Conservation (phyloP, 805 yeast species). For the Candida succiphila region DNA sequence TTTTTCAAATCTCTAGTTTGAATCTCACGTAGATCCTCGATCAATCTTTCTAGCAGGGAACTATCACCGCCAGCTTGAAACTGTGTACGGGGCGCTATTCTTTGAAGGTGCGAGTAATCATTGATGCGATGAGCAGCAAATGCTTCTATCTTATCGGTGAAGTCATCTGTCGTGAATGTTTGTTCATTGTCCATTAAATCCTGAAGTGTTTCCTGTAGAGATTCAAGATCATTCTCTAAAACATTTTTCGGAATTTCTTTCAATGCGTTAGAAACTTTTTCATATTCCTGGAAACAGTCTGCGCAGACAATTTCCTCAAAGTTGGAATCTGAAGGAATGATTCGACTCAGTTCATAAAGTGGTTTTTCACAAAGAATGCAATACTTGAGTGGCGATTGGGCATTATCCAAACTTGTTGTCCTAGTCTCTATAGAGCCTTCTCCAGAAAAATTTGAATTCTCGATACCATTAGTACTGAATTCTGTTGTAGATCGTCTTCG, state of each 20-base stretch:
- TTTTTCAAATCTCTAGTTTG: no score
- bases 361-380: conserved; percentile 69
- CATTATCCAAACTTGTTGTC: conserved; percentile 4
- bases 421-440: not conserved
- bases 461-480: not conserved
- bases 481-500: conserved; percentile 11
- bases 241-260: conserved; percentile 4
- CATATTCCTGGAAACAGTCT: conserved; percentile 41
- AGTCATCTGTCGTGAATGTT: no score
- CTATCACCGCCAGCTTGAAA: no score
- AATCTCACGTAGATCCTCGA: no score
- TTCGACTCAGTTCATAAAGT: conserved; percentile 46
- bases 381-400: conserved; percentile 26
- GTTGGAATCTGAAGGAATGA: conserved; percentile 15
- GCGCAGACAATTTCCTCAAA: conserved; percentile 52
- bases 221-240: not conserved
- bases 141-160: no score
- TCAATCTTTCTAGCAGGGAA: no score
- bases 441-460: not conserved
- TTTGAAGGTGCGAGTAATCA: no score
- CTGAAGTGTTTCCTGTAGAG: no score
- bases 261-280: conserved; percentile 10
- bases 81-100: no score
- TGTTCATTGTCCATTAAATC: no score
- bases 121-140: no score